Evolutionary conservation across 768 basidiomycete genomes (phyloP), one percentile per base, ranked within the genome.

Genomic region (Tulasnella sp.): DNA sequence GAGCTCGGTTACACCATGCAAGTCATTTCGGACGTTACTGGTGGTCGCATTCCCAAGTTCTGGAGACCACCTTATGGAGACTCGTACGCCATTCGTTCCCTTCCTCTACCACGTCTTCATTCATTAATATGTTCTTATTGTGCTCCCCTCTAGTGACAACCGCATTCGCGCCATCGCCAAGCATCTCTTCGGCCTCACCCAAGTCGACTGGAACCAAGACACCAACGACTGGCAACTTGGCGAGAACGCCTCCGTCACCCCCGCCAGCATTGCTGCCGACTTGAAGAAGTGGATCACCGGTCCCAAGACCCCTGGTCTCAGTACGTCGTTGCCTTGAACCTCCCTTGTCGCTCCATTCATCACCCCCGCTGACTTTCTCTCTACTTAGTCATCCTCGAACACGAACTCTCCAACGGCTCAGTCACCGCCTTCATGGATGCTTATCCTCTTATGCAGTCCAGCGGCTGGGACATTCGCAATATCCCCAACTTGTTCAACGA

Each of bases 141-240:
- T n/a, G n/a, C 29, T 74, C 22, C 22, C 3, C 3, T 8, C 14
- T 29, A 72, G 71, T 42, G 71, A 72, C 25, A 72, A 72, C 71
- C 71, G 96, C 67, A 93, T 97, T 39, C 85, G 88, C 49, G 90
- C 94, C 6, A 93, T 98, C 80, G 96, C 96, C 29, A 85, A 87
- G 81, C 36, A 52, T 22, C 91, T 96, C 42, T 96, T 97, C 81
- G 93, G 93, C 36, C 82, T 98, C 79, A 86, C 86, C 29, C 91
- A 92, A n/a, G 88, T 96, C 74, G 83, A 93, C 79, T 98, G 96
- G 96, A 96, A 96, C 83, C 88, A 90, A 77, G 96, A 96, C 77
- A 78, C 79, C 58, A 72, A 72, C 54, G 81, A 81, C 67, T 77
- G 39, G 49, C 49, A 76, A 64, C 34, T 71, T n/a, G 64, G 81